phyloP scores from a whole-genome alignment of 179 eudicot genomes.

The Corrigiola litoralis region DNA sequence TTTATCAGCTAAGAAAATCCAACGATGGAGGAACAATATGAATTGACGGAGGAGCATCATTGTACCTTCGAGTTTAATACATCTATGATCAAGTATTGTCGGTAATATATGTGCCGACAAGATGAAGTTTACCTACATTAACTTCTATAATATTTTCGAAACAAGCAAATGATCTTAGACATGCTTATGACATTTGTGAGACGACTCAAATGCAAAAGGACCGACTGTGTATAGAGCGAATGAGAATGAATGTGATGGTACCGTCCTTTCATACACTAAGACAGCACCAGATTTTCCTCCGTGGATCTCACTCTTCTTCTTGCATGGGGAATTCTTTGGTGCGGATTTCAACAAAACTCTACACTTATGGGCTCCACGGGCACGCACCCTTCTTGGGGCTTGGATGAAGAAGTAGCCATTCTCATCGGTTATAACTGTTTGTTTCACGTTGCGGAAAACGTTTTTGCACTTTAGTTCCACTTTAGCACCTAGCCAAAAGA shows the following conservation, averaged over 20 bases:
- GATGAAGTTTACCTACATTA: no score
- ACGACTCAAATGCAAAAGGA: conserved; percentile 62
- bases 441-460: conserved; percentile 18
- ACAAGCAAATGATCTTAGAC: background rate
- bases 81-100: no score
- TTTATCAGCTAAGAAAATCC: no score
- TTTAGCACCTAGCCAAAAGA: conserved; percentile 42
- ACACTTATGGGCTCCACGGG: conserved; percentile 41
- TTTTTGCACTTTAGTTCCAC: conserved; percentile 58
- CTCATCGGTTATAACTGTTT: conserved; percentile 38
- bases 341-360: conserved; percentile 36
- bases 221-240: conserved; percentile 46
- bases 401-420: conserved; percentile 60
- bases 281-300: conserved; percentile 40
- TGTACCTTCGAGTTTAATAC: no score
- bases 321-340: conserved; percentile 30
- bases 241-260: conserved; percentile 1
- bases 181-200: conserved; percentile 5
- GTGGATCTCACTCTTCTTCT: conserved; percentile 39
- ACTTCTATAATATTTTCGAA: background rate
- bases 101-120: no score
- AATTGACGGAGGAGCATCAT: no score
- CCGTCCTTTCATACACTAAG: background rate
- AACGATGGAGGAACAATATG: no score
- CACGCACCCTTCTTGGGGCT: conserved; percentile 32